phyloP scores from a whole-genome alignment of 352 stramenopile species.

The Pythium aquatile region DNA sequence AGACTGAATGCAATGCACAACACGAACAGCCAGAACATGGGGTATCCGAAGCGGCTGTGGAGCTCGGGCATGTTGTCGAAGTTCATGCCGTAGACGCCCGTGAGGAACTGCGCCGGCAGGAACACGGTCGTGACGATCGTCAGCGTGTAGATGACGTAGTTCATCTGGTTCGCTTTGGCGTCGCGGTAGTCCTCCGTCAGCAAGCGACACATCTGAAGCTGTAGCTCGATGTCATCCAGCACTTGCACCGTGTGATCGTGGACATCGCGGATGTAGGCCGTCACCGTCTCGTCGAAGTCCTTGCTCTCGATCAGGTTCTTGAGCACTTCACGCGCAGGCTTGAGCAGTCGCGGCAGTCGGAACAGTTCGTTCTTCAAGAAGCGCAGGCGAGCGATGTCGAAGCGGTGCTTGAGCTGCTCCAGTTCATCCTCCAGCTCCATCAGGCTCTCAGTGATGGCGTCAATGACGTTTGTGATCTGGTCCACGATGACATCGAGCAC shows the following conservation, averaged over 20 bases:
- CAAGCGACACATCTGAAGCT: slow-evolving; percentile 76
- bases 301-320: slow-evolving; percentile 84
- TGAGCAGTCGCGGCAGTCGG: slow-evolving; percentile 70
- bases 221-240: slow-evolving; percentile 79
- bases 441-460: slow-evolving; percentile 72
- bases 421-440: slow-evolving; percentile 79
- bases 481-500: slow-evolving; percentile 88
- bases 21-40: slow-evolving; percentile 79
- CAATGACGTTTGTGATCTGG: slow-evolving; percentile 73
- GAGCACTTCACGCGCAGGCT: slow-evolving; percentile 76
- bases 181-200: slow-evolving; percentile 84
- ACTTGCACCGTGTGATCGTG: slow-evolving; percentile 81
- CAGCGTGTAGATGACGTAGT: slow-evolving; percentile 90
- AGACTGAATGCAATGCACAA: slow-evolving; percentile 61
- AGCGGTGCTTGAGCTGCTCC: slow-evolving; percentile 63
- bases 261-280: slow-evolving; percentile 83
- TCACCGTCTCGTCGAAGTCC: slow-evolving; percentile 76
- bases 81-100: slow-evolving; percentile 90
- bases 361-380: slow-evolving; percentile 83
- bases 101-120: slow-evolving; percentile 85
- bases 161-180: slow-evolving; percentile 83
- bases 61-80: slow-evolving; percentile 90
- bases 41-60: slow-evolving; percentile 76
- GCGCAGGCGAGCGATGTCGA: slow-evolving; percentile 61
- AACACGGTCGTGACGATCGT: slow-evolving; percentile 90